Conservation (phyloP, 805 yeast species). For the Metschnikowia gruessii region DNA sequence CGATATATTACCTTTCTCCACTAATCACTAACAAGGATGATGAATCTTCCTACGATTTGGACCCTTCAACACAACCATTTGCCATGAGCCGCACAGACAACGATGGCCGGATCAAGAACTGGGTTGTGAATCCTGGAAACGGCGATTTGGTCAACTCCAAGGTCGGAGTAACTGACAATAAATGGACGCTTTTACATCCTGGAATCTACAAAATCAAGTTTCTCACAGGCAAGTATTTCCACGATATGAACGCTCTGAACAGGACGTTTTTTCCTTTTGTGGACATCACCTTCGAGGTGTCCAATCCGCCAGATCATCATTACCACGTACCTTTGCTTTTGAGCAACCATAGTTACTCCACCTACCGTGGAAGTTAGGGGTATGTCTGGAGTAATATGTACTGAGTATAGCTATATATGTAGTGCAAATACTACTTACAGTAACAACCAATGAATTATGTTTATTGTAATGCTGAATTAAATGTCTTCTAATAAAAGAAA, state of each 20-base stretch:
- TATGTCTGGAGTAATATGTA: too few species aligned
- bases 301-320: constrained; percentile 68
- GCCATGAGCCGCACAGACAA: constrained; percentile 68
- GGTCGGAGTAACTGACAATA: constrained; percentile 31
- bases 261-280: constrained; percentile 83
- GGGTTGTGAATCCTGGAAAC: constrained; percentile 51
- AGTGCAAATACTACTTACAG: too few species aligned
- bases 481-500: constrained; percentile 45
- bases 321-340: constrained; percentile 86
- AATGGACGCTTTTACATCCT: constrained; percentile 49
- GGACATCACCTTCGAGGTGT: constrained; percentile 71
- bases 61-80: constrained; percentile 39
- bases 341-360: constrained; percentile 84
- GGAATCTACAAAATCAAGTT: constrained; percentile 78
- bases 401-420: too few species aligned
- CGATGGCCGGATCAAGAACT: constrained; percentile 76
- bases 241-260: constrained; percentile 22
- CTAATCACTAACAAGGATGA: constrained; percentile 22
- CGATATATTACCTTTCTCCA: constrained; percentile 43
- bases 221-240: constrained; percentile 67
- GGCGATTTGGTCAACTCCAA: constrained; percentile 10
- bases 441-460: neutral
- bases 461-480: neutral
- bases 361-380: constrained; percentile 75
- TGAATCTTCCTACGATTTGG: constrained; percentile 29